A percentile compares a stretch with the other conserved stretches of the same genome.
phyloP scores from a whole-genome alignment of 305 asterid species.

The Solanum hybrid region DNA sequence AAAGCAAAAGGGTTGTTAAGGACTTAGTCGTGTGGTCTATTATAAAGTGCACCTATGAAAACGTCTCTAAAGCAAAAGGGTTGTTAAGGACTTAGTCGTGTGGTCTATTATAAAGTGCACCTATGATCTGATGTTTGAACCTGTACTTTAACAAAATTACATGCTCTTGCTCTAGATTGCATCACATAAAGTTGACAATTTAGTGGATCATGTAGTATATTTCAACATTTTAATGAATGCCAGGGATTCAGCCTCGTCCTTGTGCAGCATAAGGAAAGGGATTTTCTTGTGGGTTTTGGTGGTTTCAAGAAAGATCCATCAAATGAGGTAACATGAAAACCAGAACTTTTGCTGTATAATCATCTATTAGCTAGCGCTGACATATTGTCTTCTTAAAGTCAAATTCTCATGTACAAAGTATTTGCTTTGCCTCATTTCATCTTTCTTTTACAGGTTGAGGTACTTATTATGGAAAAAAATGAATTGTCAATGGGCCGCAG shows the following conservation, averaged over 20 bases:
- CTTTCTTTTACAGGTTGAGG: constrained; percentile 55
- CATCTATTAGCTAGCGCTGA: neutral
- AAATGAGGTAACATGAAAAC: constrained; percentile 49
- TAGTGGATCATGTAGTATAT: neutral
- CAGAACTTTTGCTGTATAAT: neutral
- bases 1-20: neutral
- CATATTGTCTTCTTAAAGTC: neutral
- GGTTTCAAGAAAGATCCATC: constrained; percentile 91
- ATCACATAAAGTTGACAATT: neutral
- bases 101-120: neutral
- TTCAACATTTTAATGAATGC: neutral
- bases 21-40: neutral
- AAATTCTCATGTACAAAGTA: neutral
- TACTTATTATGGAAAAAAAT: constrained; percentile 69
- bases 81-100: neutral
- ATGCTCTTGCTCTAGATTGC: neutral
- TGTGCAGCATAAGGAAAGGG: constrained; percentile 86
- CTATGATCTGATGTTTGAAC: neutral
- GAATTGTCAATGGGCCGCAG: constrained; percentile 58
- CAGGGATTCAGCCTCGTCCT: constrained; percentile 97
- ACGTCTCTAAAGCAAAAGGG: neutral
- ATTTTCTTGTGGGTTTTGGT: constrained; percentile 94
- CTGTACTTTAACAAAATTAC: neutral
- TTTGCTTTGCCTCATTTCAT: neutral
- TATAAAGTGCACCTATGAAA: neutral